Base-by-base conservation (phyloP, 2,329 filamentous ascomycete species). In the Hypoxylon sp. region DNA sequence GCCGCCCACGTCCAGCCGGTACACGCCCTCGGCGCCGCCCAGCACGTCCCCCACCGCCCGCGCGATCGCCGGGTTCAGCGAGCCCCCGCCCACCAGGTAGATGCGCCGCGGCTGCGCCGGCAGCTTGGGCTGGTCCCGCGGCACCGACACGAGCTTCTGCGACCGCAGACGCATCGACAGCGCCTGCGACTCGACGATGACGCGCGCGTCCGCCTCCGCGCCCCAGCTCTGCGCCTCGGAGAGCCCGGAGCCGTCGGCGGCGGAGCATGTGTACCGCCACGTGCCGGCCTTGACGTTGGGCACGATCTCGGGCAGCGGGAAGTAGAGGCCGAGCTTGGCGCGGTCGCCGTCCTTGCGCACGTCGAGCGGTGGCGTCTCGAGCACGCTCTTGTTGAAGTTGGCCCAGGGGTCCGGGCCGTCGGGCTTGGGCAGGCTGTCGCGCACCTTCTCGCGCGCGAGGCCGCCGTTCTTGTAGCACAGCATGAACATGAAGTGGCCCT, bases 401-500 rank as follows among this genome's bases (percentile, higher is more conserved):
- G 85, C 83, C 95, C 95, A 99, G 9, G 81, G 79, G 53, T 88
- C 81, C 3, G 75, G 65, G 24, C 75, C 72, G 8, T 79, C 73
- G 21, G 77, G 75, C 18, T 78, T 74, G 35, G 92, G 89, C 48
- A 98, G 85, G 0, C 85, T 82, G 71, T 99, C 92, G 51, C 95
- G 89, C 61, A 98, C 86, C 69, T 90, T 88, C 73, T 99, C 95
- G 40, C 95, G 89, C 1, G 95, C 94, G 1, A 98, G 86, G 2
- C 92, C 92, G 66, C 95, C 95, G 77, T 99, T 99, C 78, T 98
- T 98, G 81, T 98, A 99, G 82, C 95, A 99, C 29, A 99, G 86
- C 95, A 99, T 99, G 77, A 99, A 98, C 95, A 99, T 98, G 83
- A 96, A 97, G 58, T 97, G 84, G 1, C 90, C 92, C 0, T 88